Percentiles rank a stretch among this genome's conserved stretches.
phyloP scores from a whole-genome alignment of 2,329 filamentous ascomycete species.

The Gnomoniopsis sp. region DNA sequence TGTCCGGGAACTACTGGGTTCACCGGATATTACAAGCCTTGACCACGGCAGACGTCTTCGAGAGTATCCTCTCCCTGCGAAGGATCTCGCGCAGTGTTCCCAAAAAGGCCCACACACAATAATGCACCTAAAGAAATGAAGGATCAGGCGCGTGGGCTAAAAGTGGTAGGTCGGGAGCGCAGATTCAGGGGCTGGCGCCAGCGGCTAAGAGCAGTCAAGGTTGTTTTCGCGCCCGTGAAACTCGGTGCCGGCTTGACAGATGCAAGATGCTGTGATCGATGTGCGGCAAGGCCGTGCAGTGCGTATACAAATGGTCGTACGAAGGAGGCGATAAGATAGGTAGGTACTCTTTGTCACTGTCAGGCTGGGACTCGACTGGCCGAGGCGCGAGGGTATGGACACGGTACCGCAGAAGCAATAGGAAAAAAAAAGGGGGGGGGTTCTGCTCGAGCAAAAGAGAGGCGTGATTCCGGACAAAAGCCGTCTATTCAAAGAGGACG shows the following conservation, averaged over 20 bases:
- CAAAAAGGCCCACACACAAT: not conserved
- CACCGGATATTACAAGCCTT: too few relatives aligned
- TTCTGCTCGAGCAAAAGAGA: not conserved
- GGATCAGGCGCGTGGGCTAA: not conserved
- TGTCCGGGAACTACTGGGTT: too few relatives aligned
- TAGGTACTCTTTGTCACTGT: not conserved
- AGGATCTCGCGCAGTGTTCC: not conserved
- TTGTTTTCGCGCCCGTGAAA: not conserved
- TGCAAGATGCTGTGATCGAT: not conserved
- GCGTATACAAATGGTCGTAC: not conserved
- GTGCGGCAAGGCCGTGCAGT: not conserved
- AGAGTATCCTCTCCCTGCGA: not conserved
- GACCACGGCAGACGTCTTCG: too few relatives aligned
- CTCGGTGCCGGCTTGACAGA: not conserved
- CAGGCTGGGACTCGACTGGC: not conserved
- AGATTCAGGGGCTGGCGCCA: conserved; percentile 1
- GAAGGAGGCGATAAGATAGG: not conserved
- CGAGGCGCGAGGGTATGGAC: not conserved
- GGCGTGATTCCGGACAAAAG: not conserved
- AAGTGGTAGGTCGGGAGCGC: conserved; percentile 3
- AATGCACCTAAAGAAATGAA: not conserved
- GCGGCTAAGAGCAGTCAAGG: not conserved
- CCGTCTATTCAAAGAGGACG: not conserved
- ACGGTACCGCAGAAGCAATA: not conserved
- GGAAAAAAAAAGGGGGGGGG: not conserved